Evolutionary conservation across 441 rosid species (phyloP), one percentile per base, ranked within the genome.

Genomic region (Syzygium syzygioides): DNA sequence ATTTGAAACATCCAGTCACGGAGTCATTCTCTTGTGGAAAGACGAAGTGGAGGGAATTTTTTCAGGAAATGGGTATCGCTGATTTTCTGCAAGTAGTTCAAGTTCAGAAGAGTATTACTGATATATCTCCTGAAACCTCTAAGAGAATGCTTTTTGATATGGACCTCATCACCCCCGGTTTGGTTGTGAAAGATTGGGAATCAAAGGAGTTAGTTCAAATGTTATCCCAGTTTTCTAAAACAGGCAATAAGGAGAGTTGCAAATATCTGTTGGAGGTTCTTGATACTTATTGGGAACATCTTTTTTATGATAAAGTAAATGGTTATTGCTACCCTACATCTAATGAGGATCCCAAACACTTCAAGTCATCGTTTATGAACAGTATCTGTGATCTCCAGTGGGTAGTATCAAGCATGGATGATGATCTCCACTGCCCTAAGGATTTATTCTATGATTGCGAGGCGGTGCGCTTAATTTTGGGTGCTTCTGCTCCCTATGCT

Each of bases 81-180:
- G 99, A 98, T 92, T 98, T 98, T 93, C 96, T 95, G 85, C 96
- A 94, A 91, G 98, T 96, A 93, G 91, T 93, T 91, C 94, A 94
- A 93, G 93, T 93, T 88, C 96, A 95, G 85, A 97, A 94, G 94
- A 92, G 91, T 90, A 87, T 92, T 90, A 90, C 92, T 64, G 95
- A 96, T 88, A 85, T 96, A 89, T 91, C 90, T 90, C 87, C 90
- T 87, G 87, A 68, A 66, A 84, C 66, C 87, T 88, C 88, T 86
- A 90, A 89, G 86, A 55, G 89, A 87, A 88, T 92, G 86, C 89
- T 62, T 55, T 87, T 90, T 88, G 93, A 92, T 89, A 55, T 86
- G 84, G 91, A 90, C 66, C 89, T 91, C 85, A 68, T 94, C 87
- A 90, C 94, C 76, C 90, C 92, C 4, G 94, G 91, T 68, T 91